phyloP scores from a whole-genome alignment of 2,329 filamentous ascomycete species.

The Hymenoscyphus scutula region DNA sequence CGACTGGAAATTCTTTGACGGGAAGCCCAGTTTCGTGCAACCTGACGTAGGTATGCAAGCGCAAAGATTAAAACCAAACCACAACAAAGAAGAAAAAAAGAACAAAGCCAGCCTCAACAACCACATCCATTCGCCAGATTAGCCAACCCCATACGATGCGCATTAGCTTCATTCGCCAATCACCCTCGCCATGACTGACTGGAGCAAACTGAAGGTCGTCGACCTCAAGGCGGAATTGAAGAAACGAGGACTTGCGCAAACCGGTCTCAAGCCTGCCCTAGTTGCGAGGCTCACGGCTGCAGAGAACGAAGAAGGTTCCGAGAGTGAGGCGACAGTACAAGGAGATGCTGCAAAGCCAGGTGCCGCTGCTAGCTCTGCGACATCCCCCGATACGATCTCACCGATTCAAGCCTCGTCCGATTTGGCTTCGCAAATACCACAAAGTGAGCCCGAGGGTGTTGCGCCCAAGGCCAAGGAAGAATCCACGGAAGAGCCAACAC shows the following conservation, averaged over 20 bases:
- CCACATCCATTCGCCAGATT: background rate
- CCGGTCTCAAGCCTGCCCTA: constrained; percentile 70
- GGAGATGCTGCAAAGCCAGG: constrained; percentile 27
- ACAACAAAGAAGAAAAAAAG: constrained; percentile 5
- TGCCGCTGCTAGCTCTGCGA: constrained; percentile 24
- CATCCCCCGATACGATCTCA: constrained; percentile 29
- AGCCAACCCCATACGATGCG: constrained; percentile 24
- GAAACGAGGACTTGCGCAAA: constrained; percentile 63
- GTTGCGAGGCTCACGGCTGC: constrained; percentile 59
- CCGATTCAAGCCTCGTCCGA: constrained; percentile 18
- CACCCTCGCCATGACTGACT: constrained; percentile 46
- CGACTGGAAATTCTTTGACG: background rate
- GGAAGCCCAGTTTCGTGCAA: background rate
- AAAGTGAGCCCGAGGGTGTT: constrained; percentile 11
- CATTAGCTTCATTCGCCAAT: constrained; percentile 13
- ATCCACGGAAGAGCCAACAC: background rate
- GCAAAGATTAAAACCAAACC: background rate
- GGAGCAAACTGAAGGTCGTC: constrained; percentile 64
- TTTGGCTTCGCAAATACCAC: constrained; percentile 13
- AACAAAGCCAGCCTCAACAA: background rate
- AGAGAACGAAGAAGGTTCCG: constrained; percentile 38
- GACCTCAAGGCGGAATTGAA: constrained; percentile 76
- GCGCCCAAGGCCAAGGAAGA: background rate
- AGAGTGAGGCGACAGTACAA: constrained; percentile 34
- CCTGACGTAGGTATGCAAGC: background rate